These are phyloP conservation scores for Schoenoplectus tabernaemontani DNA, from an alignment of 202 grass and related monocot genomes.

Conservation along the genomic window DNA sequence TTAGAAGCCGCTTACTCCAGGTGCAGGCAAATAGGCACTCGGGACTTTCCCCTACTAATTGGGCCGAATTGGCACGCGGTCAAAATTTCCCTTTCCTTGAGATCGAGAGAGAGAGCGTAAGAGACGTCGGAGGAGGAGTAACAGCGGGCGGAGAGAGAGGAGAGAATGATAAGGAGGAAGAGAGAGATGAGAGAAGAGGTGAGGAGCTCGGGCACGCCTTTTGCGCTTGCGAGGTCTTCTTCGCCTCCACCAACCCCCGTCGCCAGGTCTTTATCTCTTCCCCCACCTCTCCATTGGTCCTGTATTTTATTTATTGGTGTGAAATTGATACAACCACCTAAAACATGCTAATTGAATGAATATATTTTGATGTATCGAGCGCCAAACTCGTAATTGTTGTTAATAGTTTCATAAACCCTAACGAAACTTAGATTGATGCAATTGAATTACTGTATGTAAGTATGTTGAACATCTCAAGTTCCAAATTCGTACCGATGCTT, in stretches of 20 bases:
- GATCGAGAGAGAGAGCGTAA: background rate
- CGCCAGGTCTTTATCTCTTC: conserved; percentile 40
- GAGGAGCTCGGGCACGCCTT: conserved; percentile 57
- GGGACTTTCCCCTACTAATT: background rate
- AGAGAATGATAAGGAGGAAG: background rate
- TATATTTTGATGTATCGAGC: background rate
- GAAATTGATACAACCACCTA: conserved; percentile 24
- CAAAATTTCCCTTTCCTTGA: background rate
- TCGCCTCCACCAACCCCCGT: conserved; percentile 73
- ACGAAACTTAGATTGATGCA: background rate
- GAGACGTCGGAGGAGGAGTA: background rate
- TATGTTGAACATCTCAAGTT: background rate
- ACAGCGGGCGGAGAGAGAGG: background rate
- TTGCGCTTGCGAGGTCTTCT: conserved; percentile 37
- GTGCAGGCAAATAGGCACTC: background rate
- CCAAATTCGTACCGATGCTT: background rate
- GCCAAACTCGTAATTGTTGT: background rate
- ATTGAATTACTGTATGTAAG: background rate
- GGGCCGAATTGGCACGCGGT: background rate
- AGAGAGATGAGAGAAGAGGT: conserved; percentile 83
- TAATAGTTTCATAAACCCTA: conserved; percentile 16
- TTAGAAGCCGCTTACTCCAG: no score
- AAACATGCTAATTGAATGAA: conserved; percentile 2
- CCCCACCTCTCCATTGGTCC: background rate
- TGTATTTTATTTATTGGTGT: background rate